These are phyloP conservation scores for Diaporthe eres DNA, from an alignment of 2,329 filamentous ascomycete species.

Conservation along the genomic window DNA sequence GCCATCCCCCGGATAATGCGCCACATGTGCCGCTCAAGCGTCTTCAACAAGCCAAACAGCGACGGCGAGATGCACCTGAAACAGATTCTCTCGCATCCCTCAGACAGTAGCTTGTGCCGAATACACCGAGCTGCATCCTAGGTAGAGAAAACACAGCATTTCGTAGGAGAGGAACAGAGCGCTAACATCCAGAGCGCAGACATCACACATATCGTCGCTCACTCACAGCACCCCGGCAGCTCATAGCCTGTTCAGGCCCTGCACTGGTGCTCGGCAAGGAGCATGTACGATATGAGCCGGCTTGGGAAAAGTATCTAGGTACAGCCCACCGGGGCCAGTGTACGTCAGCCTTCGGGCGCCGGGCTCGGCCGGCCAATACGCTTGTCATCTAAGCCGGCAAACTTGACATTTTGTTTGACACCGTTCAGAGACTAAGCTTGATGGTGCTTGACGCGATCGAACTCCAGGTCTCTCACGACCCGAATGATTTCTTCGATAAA, in stretches of 20 bases:
- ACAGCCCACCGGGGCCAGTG: neutral
- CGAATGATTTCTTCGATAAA: neutral
- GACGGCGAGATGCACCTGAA: too few species aligned
- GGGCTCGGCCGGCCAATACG: neutral
- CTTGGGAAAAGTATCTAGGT: neutral
- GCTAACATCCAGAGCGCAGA: neutral
- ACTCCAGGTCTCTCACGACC: neutral
- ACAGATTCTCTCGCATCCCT: too few species aligned
- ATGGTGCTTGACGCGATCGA: neutral
- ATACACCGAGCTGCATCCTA: neutral
- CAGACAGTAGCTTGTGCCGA: neutral
- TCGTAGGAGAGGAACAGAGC: neutral
- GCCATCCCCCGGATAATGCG: too few species aligned
- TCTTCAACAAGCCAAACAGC: too few species aligned
- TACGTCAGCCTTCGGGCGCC: conserved; percentile 1
- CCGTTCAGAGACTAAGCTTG: neutral
- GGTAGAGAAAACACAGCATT: neutral
- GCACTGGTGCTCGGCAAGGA: neutral
- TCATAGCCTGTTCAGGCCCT: neutral
- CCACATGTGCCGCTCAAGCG: too few species aligned
- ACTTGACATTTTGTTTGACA: neutral
- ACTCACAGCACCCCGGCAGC: neutral
- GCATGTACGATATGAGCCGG: neutral
- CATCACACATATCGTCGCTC: neutral
- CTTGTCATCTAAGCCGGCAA: neutral